Percentiles rank a stretch among this genome's conserved stretches.
These are phyloP conservation scores for Gymnopilus dilepis DNA, from an alignment of 768 basidiomycete species.

Conservation along the genomic window DNA sequence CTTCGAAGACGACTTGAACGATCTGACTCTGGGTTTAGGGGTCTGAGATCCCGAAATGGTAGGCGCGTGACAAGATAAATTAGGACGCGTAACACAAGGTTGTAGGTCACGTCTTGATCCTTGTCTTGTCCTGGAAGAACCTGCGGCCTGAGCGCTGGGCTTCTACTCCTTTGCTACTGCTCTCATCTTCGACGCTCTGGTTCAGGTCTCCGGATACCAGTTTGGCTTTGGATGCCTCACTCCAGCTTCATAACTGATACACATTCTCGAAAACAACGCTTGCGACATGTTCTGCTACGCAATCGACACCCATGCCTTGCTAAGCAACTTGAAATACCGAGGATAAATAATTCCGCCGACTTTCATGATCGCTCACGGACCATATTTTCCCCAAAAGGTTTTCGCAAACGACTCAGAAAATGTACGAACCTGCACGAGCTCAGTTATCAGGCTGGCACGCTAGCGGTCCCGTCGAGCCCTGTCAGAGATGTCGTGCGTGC, in stretches of 20 bases:
- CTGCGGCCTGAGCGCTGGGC: too few species aligned
- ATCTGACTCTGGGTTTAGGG: too few species aligned
- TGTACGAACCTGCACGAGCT: neutral
- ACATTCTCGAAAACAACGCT: neutral
- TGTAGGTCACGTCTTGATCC: too few species aligned
- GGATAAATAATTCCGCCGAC: neutral
- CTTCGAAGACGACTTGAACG: too few species aligned
- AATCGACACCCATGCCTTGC: neutral
- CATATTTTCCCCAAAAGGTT: neutral
- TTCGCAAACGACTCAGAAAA: neutral
- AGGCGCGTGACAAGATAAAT: too few species aligned
- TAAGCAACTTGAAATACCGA: neutral
- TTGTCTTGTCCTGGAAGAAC: too few species aligned
- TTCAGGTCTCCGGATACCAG: too few species aligned
- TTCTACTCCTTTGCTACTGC: too few species aligned
- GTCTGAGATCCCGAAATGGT: too few species aligned
- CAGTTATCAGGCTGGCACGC: neutral
- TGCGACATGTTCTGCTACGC: neutral
- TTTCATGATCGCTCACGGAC: neutral
- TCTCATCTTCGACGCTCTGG: too few species aligned
- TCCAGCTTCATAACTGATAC: neutral
- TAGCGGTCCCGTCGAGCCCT: neutral
- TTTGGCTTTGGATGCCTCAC: neutral
- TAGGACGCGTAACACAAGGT: too few species aligned
- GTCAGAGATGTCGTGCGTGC: too few species aligned